Evolutionary conservation across 345 rosid species (phyloP).

Genomic region (Bretschneidera sinensis): DNA sequence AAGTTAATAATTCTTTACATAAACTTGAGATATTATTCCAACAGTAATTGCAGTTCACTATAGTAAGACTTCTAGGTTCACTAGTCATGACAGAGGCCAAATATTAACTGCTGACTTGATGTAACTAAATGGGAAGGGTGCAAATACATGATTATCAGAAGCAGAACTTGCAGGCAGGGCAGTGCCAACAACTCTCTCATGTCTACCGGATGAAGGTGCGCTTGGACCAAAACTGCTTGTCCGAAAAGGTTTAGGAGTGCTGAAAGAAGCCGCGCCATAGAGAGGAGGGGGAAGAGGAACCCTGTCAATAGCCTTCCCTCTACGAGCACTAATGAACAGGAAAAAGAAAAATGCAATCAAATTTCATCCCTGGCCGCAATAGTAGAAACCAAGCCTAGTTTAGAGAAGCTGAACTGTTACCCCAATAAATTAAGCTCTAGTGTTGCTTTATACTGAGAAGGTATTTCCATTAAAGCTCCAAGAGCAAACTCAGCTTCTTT

Average conservation of each 20-base stretch:
- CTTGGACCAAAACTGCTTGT: conserved; percentile 42
- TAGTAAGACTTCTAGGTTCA: not conserved
- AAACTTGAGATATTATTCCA: not conserved
- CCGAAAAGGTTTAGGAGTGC: conserved; percentile 31
- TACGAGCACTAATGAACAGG: conserved; percentile 19
- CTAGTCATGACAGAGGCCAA: not conserved
- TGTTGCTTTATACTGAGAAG: conserved; percentile 63
- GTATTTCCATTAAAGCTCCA: conserved; percentile 63
- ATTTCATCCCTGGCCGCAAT: not conserved
- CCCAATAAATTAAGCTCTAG: conserved; percentile 53
- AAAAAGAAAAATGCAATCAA: not conserved
- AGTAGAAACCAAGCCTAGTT: not conserved
- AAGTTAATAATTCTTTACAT: not conserved
- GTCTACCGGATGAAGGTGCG: conserved; percentile 33
- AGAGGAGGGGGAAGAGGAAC: conserved; percentile 59
- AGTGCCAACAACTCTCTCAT: conserved; percentile 12
- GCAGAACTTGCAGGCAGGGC: conserved; percentile 37
- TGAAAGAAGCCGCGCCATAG: conserved; percentile 26
- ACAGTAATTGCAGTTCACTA: not conserved
- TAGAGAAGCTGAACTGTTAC: conserved; percentile 20
- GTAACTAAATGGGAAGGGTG: not conserved
- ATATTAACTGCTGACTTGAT: not conserved
- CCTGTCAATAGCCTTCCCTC: conserved; percentile 41
- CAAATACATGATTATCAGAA: conserved; percentile 40
- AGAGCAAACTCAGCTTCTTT: conserved; percentile 64